Evolutionary conservation across 805 yeast species (phyloP), one percentile per base, ranked within the genome.

Genomic region (Nakazawaea pomicola): DNA sequence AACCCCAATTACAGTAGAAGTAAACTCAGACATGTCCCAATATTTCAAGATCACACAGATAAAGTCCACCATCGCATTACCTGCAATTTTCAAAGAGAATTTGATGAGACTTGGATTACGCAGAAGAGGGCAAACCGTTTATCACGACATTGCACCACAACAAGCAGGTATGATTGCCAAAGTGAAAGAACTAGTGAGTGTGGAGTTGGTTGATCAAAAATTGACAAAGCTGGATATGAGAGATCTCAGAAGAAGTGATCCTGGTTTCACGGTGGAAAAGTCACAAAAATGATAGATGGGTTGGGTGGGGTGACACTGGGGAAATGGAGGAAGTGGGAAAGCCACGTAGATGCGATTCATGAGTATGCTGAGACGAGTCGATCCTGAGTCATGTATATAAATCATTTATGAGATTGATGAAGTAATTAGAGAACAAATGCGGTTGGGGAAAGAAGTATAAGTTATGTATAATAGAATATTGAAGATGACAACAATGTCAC

Each of bases 21-120:
- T 6, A n/a, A 11, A 4, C 7, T n/a, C 15, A 28, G 14, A 3
- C 11, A 32, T 29, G 40, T 36, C 33, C 9, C 31, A 24, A 37
- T 80, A 57, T 56, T 80, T 73, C 63, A 79, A 83, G 59, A 76
- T 89, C 43, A 80, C 89, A 16, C 88, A 88, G 53, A 64, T 72
- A 39, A 76, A 95, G 57, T 89, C 97, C 2, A 72, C 88, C 5
- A 89, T 91, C 46, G 96, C 96, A 1, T 70, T 88, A 53, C 95
- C 96, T 10, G 74, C 78, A 42, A 62, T 68, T 32, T 74, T 74
- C 44, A 76, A 82, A 48, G 74, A 74, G 45, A 80, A 89, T 7
- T 76, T 87, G 20, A 64, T 71, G 44, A 72, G 83, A 6, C 67
- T 91, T 46, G 98, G 98, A 0, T 74, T 91, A 40, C 74, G 70